Percentiles rank a stretch among this genome's conserved stretches.
Evolutionary conservation across 2,329 filamentous ascomycete species (phyloP).

Genomic region (Venturia oleaginea): DNA sequence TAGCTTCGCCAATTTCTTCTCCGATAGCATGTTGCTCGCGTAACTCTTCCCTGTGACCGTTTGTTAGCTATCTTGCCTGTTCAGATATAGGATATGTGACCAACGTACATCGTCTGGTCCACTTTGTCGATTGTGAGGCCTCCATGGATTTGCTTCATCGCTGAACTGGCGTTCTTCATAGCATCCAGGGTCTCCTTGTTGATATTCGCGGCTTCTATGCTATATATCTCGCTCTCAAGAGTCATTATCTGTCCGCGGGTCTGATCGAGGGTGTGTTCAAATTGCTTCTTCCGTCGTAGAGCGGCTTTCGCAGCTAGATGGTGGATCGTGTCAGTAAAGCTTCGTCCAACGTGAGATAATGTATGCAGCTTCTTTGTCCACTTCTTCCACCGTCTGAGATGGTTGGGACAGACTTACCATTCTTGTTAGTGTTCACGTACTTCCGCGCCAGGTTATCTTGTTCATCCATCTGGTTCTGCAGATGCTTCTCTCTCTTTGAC

Average conservation of each 20-base stretch:
- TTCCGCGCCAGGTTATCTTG: slow-evolving; percentile 84
- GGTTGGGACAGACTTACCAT: slow-evolving; percentile 49
- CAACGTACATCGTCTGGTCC: slow-evolving; percentile 80
- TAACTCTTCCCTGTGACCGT: slow-evolving; percentile 63
- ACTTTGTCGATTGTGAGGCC: slow-evolving; percentile 90
- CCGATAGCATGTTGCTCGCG: slow-evolving; percentile 87
- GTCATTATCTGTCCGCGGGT: slow-evolving; percentile 84
- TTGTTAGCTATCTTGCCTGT: slow-evolving; percentile 2
- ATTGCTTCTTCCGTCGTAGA: slow-evolving; percentile 85
- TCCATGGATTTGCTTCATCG: slow-evolving; percentile 89
- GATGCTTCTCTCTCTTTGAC: slow-evolving; percentile 87
- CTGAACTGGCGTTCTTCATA: slow-evolving; percentile 82
- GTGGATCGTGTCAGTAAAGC: neutral
- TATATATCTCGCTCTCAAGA: slow-evolving; percentile 89
- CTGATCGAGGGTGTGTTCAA: slow-evolving; percentile 86
- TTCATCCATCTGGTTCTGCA: slow-evolving; percentile 87
- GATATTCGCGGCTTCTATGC: slow-evolving; percentile 96
- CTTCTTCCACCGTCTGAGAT: neutral
- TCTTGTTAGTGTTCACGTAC: slow-evolving; percentile 82
- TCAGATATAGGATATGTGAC: neutral
- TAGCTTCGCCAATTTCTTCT: slow-evolving; percentile 83
- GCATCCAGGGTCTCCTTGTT: slow-evolving; percentile 92
- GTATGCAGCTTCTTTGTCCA: neutral
- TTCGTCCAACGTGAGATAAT: neutral
- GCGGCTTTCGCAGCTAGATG: slow-evolving; percentile 74